Conservation (phyloP, 2,329 filamentous ascomycete species). For the Aureobasidium sp. region DNA sequence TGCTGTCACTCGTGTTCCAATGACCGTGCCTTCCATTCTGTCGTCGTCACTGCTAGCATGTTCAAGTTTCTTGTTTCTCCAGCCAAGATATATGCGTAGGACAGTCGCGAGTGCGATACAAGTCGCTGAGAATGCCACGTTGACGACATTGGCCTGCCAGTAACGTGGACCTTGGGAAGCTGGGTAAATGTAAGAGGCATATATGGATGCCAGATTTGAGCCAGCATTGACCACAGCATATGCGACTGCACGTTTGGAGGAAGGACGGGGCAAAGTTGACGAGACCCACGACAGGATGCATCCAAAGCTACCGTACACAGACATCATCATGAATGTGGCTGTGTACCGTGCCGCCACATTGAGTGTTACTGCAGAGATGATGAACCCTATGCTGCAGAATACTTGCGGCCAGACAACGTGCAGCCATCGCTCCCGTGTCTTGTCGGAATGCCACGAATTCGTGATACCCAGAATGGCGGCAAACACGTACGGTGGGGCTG, state of each 20-base stretch:
- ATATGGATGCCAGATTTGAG: slow-evolving; percentile 31
- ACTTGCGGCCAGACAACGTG: slow-evolving; percentile 50
- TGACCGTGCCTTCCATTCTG: neutral
- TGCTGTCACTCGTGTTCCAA: neutral
- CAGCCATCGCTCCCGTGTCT: slow-evolving; percentile 48
- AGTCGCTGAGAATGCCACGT: neutral
- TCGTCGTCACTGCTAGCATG: neutral
- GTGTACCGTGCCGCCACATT: slow-evolving; percentile 30
- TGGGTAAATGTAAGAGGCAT: slow-evolving; percentile 18
- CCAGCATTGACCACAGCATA: slow-evolving; percentile 30
- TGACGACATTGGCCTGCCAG: neutral
- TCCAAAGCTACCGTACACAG: slow-evolving; percentile 24
- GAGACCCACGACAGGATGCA: slow-evolving; percentile 25
- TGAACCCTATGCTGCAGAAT: slow-evolving; percentile 47
- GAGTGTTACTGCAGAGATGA: slow-evolving; percentile 31
- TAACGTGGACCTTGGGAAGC: neutral
- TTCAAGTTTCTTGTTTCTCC: neutral
- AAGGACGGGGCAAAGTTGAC: slow-evolving; percentile 28
- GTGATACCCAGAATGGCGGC: slow-evolving; percentile 33
- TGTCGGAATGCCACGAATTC: slow-evolving; percentile 50
- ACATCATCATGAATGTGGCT: slow-evolving; percentile 54
- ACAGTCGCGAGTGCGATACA: neutral
- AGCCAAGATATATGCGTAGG: neutral
- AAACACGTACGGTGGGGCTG: slow-evolving; percentile 47
- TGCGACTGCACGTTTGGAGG: slow-evolving; percentile 28